Evolutionary conservation across 75 land plant species (phyloP).

Genomic region (Picea glauca): DNA sequence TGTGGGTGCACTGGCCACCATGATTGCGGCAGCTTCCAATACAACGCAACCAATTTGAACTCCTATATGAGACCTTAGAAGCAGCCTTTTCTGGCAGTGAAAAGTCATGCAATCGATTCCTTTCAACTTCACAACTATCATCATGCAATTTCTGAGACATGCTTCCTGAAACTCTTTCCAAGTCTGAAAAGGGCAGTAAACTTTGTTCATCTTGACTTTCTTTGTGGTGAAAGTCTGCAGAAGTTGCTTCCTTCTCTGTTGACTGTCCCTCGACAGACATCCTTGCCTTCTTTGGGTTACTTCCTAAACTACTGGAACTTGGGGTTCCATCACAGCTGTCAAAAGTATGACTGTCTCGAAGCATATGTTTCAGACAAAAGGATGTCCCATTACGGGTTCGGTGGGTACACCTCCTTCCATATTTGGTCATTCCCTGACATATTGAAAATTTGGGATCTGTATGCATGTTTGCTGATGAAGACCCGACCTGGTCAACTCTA

Average conservation of each 20-base stretch:
- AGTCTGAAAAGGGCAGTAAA: neutral
- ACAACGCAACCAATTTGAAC: constrained; percentile 22
- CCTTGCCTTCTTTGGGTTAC: too few relatives aligned
- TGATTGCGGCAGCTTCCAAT: constrained; percentile 32
- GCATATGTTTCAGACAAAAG: constrained; percentile 81
- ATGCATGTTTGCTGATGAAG: constrained; percentile 17
- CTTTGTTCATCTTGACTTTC: neutral
- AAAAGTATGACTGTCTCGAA: constrained; percentile 4
- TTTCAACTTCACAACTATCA: constrained; percentile 3
- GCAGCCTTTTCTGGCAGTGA: constrained; percentile 11
- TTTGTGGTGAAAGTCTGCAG: neutral
- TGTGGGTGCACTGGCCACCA: constrained; percentile 53
- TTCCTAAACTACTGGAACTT: neutral
- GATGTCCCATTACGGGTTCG: constrained; percentile 55
- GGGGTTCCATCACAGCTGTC: neutral
- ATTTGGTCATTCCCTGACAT: constrained; percentile 80
- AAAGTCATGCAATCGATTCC: constrained; percentile 1
- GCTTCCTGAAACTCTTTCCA: neutral
- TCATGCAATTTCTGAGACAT: neutral
- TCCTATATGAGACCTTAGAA: neutral
- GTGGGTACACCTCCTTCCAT: constrained; percentile 74
- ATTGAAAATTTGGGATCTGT: constrained; percentile 26
- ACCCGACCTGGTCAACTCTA: constrained; percentile 17
- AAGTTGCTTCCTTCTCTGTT: constrained; percentile 3
- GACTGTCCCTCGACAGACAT: neutral